Percentiles rank a stretch among this genome's conserved stretches.
phyloP scores from a whole-genome alignment of 73 alveolate genomes.

The Paramecium sonneborni region DNA sequence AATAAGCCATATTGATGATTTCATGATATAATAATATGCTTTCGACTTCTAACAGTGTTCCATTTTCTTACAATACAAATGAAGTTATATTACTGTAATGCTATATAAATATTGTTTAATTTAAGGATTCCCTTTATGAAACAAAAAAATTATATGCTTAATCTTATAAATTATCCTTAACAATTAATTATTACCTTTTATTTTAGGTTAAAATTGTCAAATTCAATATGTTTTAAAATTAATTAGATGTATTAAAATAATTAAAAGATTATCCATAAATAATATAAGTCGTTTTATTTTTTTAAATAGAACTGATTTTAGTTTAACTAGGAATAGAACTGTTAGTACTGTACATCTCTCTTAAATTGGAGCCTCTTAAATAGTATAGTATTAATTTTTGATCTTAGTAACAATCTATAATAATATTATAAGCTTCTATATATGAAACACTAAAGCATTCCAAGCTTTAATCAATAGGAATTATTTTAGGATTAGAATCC shows the following conservation, averaged over 20 bases:
- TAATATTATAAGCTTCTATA: neutral
- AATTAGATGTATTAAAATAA: neutral
- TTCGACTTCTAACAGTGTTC: neutral
- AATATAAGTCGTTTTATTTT: neutral
- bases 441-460: neutral
- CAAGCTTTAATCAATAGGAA: too few relatives aligned
- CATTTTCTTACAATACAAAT: neutral
- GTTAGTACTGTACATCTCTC: neutral
- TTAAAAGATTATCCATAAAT: neutral
- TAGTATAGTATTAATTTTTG: neutral
- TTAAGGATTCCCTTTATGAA: neutral
- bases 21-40: neutral
- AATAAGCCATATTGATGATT: neutral
- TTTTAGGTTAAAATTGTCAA: neutral
- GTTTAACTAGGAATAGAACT: neutral
- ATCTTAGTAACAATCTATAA: neutral
- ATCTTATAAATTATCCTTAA: neutral
- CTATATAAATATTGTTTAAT: neutral
- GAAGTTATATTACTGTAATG: neutral
- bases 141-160: neutral
- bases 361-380: too few relatives aligned
- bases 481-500: too few relatives aligned
- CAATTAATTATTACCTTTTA: neutral
- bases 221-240: too few relatives aligned
- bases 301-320: neutral